Conservation (phyloP, 1,284 basidiomycete species). For the Trametes polyzona region DNA sequence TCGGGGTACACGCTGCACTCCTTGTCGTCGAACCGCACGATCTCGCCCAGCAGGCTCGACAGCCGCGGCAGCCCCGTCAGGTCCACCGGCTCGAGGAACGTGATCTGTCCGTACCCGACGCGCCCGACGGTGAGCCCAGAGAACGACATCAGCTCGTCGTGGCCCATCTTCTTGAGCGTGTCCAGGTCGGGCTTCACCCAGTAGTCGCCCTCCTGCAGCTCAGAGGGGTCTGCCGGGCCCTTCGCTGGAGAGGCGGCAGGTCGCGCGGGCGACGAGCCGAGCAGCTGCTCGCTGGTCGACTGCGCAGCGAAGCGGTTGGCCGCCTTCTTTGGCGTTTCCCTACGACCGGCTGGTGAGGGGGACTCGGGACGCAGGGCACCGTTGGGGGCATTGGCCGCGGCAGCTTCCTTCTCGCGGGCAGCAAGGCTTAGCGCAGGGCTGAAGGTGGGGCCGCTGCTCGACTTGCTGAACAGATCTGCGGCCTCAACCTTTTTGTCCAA, state of each 20-base stretch:
- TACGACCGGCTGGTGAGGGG: constrained; percentile 42
- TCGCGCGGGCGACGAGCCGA: constrained; percentile 1
- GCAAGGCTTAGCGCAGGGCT: constrained; percentile 75
- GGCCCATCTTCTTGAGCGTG: constrained; percentile 69
- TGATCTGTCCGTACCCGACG: constrained; percentile 88
- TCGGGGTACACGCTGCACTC: constrained; percentile 96
- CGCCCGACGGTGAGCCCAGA: constrained; percentile 87
- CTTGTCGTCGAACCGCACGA: constrained; percentile 90
- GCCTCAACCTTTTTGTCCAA: constrained; percentile 82
- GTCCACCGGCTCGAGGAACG: constrained; percentile 92
- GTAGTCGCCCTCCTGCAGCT: constrained; percentile 85
- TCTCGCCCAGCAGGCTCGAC: constrained; percentile 82
- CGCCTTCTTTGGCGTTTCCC: constrained; percentile 38
- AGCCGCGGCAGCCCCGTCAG: constrained; percentile 86
- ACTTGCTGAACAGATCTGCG: constrained; percentile 67
- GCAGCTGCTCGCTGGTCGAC: constrained; percentile 8
- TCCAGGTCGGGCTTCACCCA: constrained; percentile 82
- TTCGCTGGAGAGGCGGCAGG: constrained; percentile 21
- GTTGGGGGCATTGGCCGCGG: constrained; percentile 32
- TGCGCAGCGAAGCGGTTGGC: constrained; percentile 57
- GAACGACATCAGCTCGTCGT: constrained; percentile 73
- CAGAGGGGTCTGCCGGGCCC: constrained; percentile 27
- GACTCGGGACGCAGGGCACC: constrained; percentile 39
- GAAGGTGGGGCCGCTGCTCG: constrained; percentile 64
- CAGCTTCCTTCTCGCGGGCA: constrained; percentile 67